These are phyloP conservation scores for Moesziomyces globuligerus DNA, from an alignment of 1,284 basidiomycete species.

Conservation along the genomic window DNA sequence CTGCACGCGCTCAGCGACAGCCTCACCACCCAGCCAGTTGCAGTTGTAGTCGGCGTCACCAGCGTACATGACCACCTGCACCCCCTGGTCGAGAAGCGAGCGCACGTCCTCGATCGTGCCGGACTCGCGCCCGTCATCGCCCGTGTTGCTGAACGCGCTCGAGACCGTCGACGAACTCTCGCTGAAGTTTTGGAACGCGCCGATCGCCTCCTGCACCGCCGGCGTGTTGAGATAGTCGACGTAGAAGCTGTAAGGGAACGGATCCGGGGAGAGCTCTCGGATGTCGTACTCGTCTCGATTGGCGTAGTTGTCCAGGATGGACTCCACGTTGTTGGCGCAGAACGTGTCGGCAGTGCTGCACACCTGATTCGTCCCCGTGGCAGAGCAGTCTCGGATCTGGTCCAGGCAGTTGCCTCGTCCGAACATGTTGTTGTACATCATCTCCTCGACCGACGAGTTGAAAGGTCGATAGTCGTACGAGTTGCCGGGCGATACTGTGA, in stretches of 20 bases:
- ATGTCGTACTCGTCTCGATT: conserved; percentile 56
- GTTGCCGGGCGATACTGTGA: conserved; percentile 52
- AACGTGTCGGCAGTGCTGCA: conserved; percentile 52
- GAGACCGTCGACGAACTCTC: conserved; percentile 36
- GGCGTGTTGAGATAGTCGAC: conserved; percentile 50
- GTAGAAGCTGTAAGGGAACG: conserved; percentile 54
- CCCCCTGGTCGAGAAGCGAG: conserved; percentile 38
- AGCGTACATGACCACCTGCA: conserved; percentile 47
- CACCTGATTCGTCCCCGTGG: conserved; percentile 31
- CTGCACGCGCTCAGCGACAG: conserved; percentile 37
- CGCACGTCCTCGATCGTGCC: conserved; percentile 44
- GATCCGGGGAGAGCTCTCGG: conserved; percentile 53
- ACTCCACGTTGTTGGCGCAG: conserved; percentile 49
- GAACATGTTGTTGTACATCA: conserved; percentile 47
- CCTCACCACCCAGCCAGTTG: conserved; percentile 49
- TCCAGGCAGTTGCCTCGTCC: conserved; percentile 55
- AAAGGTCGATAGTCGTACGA: conserved; percentile 47
- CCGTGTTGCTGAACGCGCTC: conserved; percentile 38
- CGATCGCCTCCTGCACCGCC: conserved; percentile 45
- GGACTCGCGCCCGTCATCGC: conserved; percentile 45
- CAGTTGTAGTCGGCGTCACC: conserved; percentile 60
- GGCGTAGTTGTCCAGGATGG: conserved; percentile 33
- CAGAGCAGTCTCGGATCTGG: conserved; percentile 47
- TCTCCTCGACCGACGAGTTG: conserved; percentile 32
- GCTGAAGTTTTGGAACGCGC: conserved; percentile 52